These are phyloP conservation scores for Carex littledalei DNA, from an alignment of 176 grass and related monocot genomes.

Conservation along the genomic window DNA sequence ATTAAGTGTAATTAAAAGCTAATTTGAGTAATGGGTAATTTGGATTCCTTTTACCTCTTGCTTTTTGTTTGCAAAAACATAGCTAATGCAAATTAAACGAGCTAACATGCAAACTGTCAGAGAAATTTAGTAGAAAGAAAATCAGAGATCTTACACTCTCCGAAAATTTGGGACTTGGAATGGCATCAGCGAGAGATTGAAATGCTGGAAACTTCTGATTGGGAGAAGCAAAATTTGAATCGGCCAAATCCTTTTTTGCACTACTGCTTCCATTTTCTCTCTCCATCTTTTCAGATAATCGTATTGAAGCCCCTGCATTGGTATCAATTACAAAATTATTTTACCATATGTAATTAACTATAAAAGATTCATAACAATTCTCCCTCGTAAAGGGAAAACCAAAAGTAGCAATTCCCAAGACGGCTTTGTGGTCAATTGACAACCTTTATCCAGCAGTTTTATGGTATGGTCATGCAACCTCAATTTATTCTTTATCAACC, in stretches of 20 bases:
- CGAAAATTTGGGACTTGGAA: slow-evolving; percentile 84
- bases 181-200: slow-evolving; percentile 41
- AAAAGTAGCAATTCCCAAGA: not conserved
- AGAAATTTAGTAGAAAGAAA: not conserved
- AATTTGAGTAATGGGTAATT: not conserved
- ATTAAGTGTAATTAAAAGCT: not conserved
- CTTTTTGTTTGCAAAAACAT: not conserved
- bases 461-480: not conserved
- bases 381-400: not conserved
- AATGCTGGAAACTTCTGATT: slow-evolving; percentile 60
- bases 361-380: not conserved
- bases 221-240: slow-evolving; percentile 56
- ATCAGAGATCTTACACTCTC: slow-evolving; percentile 66
- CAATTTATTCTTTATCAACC: not conserved
- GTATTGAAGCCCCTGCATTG: slow-evolving; percentile 34
- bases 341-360: not conserved
- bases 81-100: not conserved
- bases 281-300: slow-evolving; percentile 24
- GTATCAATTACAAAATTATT: not conserved
- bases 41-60: not conserved
- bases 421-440: not conserved
- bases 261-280: slow-evolving; percentile 14
- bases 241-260: not conserved
- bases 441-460: not conserved
- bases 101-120: not conserved